Evolutionary conservation across 306 rosid species (phyloP), one percentile per base, ranked within the genome.

Genomic region (Urtica urens): DNA sequence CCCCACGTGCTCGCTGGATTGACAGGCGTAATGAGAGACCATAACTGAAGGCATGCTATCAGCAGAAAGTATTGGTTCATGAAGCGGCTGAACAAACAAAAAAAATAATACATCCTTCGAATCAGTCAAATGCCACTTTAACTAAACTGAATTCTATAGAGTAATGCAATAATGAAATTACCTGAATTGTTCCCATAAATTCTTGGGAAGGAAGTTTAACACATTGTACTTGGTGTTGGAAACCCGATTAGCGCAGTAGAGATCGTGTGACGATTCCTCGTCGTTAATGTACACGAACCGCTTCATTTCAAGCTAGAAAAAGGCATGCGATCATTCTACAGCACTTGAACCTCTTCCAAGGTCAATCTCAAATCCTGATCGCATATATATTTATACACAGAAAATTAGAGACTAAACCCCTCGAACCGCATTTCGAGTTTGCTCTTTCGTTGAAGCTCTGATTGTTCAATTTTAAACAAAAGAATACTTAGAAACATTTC

Each of bases 1-100:
- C 99, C 99, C 99, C 99, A 90, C 31, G 99, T 90, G 58, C 99
- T 90, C 61, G 95, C 99, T 43, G 99, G 99, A 75, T 90, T 90
- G 49, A 90, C 99, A 17, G 99, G 99, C 60, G 99, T 90, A 16
- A 90, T 90, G 52, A 90, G 95, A 26, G 99, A 68, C 99, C 99
- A 90, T 43, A 90, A 68, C 78, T 90, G 99, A 69, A 90, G 87
- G 76, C 99, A 90, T 23, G 99, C 99, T 70, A 90, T 90, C 66
- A 90, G 67, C 78, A 90, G 71, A 79, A 90, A 90, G 77, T 90
- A 90, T 75, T 85, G 99, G 72, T 90, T 90, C 99, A 90, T 90
- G 77, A 90, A 90, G 59, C 99, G 95, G 82, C 99, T 90, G 92
- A 55, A 74, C 76, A 53, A 46, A 43, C 51, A 51, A 33, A n/a